A percentile compares a stretch with the other conserved stretches of the same genome.
Evolutionary conservation across 202 grass and related monocot genomes (phyloP).

Genomic region (Eragrostis tef): DNA sequence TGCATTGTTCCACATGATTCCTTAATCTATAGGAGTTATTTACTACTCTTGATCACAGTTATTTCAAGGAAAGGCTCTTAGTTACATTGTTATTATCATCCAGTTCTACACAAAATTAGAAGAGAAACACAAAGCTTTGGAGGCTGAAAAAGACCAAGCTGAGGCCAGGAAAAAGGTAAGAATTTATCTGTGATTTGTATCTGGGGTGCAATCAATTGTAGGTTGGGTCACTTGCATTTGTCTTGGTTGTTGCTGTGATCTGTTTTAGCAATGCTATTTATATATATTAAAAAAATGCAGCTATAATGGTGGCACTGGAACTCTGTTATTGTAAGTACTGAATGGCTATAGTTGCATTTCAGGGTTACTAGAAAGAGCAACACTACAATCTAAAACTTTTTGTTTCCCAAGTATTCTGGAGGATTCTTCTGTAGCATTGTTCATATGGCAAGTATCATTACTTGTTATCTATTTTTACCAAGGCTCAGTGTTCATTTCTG

Average conservation of each 20-base stretch:
- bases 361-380: not conserved
- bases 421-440: not conserved
- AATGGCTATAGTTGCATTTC: not conserved
- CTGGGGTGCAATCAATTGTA: conserved; percentile 6
- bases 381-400: not conserved
- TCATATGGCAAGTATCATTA: not conserved
- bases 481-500: conserved; percentile 38
- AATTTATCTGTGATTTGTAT: conserved; percentile 22
- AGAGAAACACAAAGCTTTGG: conserved; percentile 85
- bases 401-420: not conserved
- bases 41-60: not conserved
- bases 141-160: conserved; percentile 71
- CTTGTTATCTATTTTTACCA: not conserved
- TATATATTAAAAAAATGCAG: not conserved
- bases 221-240: conserved; percentile 19
- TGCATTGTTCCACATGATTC: conserved; percentile 10
- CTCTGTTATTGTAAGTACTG: conserved; percentile 7
- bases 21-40: conserved; percentile 43
- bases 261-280: not conserved
- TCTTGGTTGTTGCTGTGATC: conserved; percentile 2
- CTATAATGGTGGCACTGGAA: not conserved
- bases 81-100: conserved; percentile 45
- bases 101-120: conserved; percentile 95
- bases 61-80: conserved; percentile 26
- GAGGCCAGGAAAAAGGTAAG: conserved; percentile 76